Conservation (phyloP, 1,284 basidiomycete genomes). For the Cryptococcus sp. region DNA sequence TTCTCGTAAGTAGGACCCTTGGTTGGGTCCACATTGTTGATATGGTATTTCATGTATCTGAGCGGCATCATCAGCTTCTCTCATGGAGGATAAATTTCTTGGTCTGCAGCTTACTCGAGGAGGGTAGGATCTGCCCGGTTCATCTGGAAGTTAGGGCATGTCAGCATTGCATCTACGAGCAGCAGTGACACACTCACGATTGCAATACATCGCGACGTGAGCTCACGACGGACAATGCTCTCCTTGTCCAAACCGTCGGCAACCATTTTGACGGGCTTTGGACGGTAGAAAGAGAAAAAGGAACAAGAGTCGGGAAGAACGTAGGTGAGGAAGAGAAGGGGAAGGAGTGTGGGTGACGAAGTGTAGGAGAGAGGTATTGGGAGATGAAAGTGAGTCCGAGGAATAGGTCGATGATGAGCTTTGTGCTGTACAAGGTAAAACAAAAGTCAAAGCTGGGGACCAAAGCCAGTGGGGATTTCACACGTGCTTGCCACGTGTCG, state of each 20-base stretch:
- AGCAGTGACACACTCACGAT: slow-evolving; percentile 57
- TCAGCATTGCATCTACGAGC: background rate
- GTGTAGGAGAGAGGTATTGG: background rate
- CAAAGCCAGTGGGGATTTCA: background rate
- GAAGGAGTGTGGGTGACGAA: background rate
- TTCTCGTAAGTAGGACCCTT: slow-evolving; percentile 89
- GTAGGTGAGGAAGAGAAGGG: background rate
- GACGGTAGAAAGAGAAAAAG: background rate
- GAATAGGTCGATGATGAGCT: slow-evolving; percentile 1
- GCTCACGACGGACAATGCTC: slow-evolving; percentile 59
- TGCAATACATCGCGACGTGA: slow-evolving; percentile 95
- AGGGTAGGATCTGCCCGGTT: slow-evolving; percentile 92
- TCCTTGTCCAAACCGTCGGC: slow-evolving; percentile 40
- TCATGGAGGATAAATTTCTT: background rate
- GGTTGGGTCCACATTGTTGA: slow-evolving; percentile 76
- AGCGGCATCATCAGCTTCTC: slow-evolving; percentile 1
- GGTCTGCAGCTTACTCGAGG: slow-evolving; percentile 57
- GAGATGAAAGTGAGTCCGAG: background rate
- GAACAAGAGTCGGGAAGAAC: background rate
- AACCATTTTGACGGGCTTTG: slow-evolving; percentile 30
- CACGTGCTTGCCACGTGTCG: background rate
- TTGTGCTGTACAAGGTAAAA: background rate
- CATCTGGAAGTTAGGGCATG: slow-evolving; percentile 57
- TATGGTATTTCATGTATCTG: slow-evolving; percentile 92
- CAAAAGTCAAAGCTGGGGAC: background rate